Conservation (phyloP, 257 asterid genomes). For the Lantana camara region DNA sequence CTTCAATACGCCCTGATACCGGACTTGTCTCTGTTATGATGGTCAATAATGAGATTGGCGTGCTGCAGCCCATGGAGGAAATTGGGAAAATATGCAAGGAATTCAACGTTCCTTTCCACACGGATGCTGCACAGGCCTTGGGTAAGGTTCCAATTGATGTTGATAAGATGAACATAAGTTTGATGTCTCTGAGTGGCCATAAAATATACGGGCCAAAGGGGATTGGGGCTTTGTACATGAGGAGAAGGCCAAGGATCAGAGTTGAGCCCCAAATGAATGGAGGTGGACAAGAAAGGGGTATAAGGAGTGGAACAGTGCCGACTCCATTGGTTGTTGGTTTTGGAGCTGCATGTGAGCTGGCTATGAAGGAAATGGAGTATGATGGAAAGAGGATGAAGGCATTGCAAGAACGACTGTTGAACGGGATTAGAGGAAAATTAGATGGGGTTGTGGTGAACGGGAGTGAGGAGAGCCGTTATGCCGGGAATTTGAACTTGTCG, state of each 20-base stretch:
- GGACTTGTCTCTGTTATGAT: conserved; percentile 90
- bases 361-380: conserved; percentile 93
- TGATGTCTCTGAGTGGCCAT: conserved; percentile 98
- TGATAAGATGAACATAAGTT: conserved; percentile 81
- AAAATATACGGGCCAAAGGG: conserved; percentile 97
- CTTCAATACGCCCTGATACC: conserved; percentile 78
- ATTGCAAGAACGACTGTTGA: conserved; percentile 68
- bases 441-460: conserved; percentile 94
- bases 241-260: conserved; percentile 91
- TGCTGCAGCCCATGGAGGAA: conserved; percentile 86
- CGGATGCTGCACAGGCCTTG: conserved; percentile 94
- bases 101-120: conserved; percentile 73
- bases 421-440: conserved; percentile 65
- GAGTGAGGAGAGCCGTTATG: conserved; percentile 78
- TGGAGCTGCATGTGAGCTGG: conserved; percentile 91
- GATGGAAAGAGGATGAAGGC: conserved; percentile 68
- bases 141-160: conserved; percentile 93
- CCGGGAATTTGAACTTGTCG: conserved; percentile 88
- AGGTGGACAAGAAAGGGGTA: conserved; percentile 99
- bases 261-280: conserved; percentile 99
- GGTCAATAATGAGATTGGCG: conserved; percentile 99
- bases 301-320: conserved; percentile 96
- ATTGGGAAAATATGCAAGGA: conserved; percentile 91
- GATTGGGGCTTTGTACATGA: conserved; percentile 85
- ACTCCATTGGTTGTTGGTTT: conserved; percentile 94